Percentiles rank a stretch among this genome's conserved stretches.
Conservation (phyloP, 2,329 filamentous ascomycete genomes). For the Graphium sp. region DNA sequence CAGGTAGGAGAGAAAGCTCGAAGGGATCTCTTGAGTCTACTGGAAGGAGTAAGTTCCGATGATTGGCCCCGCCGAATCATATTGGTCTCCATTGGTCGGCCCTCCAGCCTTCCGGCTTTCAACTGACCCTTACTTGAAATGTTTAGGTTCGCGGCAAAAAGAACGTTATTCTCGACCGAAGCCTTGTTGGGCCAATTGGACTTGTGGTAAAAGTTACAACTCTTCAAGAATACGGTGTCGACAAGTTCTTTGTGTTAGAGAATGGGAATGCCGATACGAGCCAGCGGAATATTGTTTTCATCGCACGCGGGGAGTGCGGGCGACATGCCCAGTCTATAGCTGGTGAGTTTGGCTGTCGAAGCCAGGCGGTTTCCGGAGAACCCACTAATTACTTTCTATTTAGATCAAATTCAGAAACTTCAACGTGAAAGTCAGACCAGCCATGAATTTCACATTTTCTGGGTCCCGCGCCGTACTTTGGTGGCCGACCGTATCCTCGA, state of each 20-base stretch:
- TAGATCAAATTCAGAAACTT: conserved; percentile 81
- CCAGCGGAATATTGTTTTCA: conserved; percentile 88
- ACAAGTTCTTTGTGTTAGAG: conserved; percentile 93
- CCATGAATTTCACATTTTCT: conserved; percentile 94
- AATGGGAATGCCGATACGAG: conserved; percentile 90
- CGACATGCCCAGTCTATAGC: conserved; percentile 73
- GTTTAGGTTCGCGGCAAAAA: conserved; percentile 91
- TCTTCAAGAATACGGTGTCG: conserved; percentile 91
- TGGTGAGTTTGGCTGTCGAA: conserved; percentile 62
- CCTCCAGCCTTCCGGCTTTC: neutral
- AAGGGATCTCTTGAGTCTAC: conserved; percentile 74
- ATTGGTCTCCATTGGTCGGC: neutral
- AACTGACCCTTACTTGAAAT: conserved; percentile 7
- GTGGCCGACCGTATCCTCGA: conserved; percentile 86
- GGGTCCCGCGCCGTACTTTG: conserved; percentile 82
- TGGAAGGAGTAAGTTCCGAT: conserved; percentile 72
- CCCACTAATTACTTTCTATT: conserved; percentile 8
- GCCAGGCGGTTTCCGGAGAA: too few relatives aligned
- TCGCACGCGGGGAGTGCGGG: conserved; percentile 78
- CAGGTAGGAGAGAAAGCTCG: conserved; percentile 69
- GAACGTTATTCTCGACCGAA: conserved; percentile 86
- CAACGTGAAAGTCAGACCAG: conserved; percentile 76
- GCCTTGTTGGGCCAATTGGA: conserved; percentile 75
- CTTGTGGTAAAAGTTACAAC: conserved; percentile 90
- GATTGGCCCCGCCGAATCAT: conserved; percentile 8